Base-by-base conservation (phyloP, 2,329 filamentous ascomycete genomes). In the Trichoderma atroviride region DNA sequence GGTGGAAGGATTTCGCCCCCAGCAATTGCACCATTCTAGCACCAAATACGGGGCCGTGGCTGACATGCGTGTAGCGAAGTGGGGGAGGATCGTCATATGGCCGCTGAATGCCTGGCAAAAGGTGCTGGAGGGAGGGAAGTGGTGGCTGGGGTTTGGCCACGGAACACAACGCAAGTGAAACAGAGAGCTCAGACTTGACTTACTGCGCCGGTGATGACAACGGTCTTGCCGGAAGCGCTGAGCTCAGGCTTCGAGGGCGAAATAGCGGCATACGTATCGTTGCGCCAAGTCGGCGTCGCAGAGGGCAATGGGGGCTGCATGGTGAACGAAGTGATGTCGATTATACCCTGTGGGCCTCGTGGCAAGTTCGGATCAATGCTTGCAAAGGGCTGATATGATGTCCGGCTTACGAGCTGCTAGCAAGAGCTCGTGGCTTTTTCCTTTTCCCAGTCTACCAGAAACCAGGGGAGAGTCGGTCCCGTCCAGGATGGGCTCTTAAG, bases 211-310 rank as follows among this genome's bases (percentile, higher is more conserved):
- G 64, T 68, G 43, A 68, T 68, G 27, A 68, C n/a, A 3, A 68
- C 40, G 2, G 55, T 60, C 10, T 68, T 68, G 16, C 64, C 64
- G n/a, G 64, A 57, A 27, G 64, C 64, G 24, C 31, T 68, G 40
- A 68, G 64, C 55, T 68, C 56, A 14, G 64, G 56, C 43, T 40
- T 35, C n/a, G 22, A 14, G n/a, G 64, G 64, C 22, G 64, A 68
- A 24, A 68, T 68, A 24, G 64, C 56, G 6, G 64, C 22, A 13
- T 68, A 59, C 3, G 64, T 68, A 19, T 59, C 56, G 22, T 68
- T 68, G 31, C 33, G 64, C 64, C 64, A 68, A 24, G 37, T 68
- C n/a, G 64, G 40, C 64, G 64, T 68, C n/a, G 64, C 22, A 52
- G 64, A 59, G 4, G 64, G 64, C 29, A 68, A 60, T 5, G 64